Evolutionary conservation across 208 protist genomes (phyloP).

Genomic region (Porcisia hertigi): DNA sequence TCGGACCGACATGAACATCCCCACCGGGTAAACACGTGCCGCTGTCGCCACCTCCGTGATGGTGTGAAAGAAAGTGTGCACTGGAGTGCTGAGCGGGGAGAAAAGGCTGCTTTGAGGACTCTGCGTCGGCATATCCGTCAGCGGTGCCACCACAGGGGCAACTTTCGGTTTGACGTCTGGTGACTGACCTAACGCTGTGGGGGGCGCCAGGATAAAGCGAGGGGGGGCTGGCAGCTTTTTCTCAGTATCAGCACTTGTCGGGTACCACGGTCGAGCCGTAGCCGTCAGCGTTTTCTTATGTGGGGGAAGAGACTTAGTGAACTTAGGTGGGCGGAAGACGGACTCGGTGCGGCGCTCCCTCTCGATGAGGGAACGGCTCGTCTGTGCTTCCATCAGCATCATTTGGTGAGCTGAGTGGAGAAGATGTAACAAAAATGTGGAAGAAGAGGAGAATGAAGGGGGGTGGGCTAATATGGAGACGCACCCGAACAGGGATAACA

Average conservation of each 20-base stretch:
- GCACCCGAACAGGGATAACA: neutral
- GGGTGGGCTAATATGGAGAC: neutral
- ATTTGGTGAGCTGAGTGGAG: neutral
- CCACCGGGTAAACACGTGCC: constrained; percentile 60
- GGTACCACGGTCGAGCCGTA: constrained; percentile 60
- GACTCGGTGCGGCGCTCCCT: constrained; percentile 62
- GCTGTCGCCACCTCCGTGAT: constrained; percentile 62
- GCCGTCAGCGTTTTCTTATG: constrained; percentile 53
- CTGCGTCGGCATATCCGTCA: constrained; percentile 20
- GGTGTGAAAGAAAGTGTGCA: constrained; percentile 58
- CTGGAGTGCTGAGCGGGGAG: constrained; percentile 56
- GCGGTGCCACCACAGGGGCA: constrained; percentile 15
- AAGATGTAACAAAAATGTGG: neutral
- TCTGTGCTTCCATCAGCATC: constrained; percentile 46
- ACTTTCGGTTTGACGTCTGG: constrained; percentile 38
- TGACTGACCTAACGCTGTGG: constrained; percentile 62
- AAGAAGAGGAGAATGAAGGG: neutral
- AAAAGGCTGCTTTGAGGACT: constrained; percentile 44
- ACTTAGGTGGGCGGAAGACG: constrained; percentile 67
- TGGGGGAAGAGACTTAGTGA: constrained; percentile 38
- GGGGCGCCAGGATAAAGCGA: constrained; percentile 43
- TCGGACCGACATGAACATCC: constrained; percentile 83
- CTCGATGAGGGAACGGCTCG: constrained; percentile 50
- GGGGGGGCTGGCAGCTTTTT: constrained; percentile 24
- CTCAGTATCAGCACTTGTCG: constrained; percentile 17